Evolutionary conservation across 305 asterid species (phyloP).

Genomic region (Fraxinus sp.): DNA sequence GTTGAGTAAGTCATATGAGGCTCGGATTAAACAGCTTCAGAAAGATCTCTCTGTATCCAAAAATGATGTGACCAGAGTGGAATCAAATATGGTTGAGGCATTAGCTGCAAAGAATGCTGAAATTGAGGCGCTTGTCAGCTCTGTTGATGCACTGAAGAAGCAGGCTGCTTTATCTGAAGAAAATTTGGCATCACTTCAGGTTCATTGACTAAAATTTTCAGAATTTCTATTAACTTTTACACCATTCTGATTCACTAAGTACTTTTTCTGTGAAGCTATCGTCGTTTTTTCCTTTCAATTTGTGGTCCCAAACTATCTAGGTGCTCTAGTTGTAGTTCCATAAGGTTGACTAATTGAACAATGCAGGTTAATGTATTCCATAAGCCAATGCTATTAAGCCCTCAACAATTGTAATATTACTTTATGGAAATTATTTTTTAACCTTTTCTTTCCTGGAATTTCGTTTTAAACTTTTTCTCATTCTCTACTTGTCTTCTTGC

Average conservation of each 20-base stretch:
- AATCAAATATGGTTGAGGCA: conserved; percentile 83
- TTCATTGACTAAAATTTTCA: conserved; percentile 26
- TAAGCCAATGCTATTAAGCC: conserved; percentile 11
- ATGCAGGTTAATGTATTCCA: conserved; percentile 11
- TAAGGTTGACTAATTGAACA: conserved; percentile 10
- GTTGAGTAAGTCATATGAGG: conserved; percentile 80
- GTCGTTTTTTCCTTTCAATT: background rate
- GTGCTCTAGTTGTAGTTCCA: conserved; percentile 14
- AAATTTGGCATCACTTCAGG: conserved; percentile 89
- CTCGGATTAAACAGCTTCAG: conserved; percentile 76
- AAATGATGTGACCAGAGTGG: conserved; percentile 77
- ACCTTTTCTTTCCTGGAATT: background rate
- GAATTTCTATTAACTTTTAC: background rate
- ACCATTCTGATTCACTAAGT: conserved; percentile 15
- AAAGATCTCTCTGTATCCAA: conserved; percentile 70
- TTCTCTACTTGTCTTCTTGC: conserved; percentile 12
- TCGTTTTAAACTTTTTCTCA: background rate
- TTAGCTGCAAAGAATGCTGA: conserved; percentile 94
- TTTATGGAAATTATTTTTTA: conserved; percentile 6
- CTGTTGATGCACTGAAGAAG: conserved; percentile 79
- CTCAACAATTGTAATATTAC: background rate
- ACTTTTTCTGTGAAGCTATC: conserved; percentile 12
- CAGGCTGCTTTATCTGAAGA: conserved; percentile 93
- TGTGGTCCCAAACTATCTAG: conserved; percentile 18
- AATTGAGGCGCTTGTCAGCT: conserved; percentile 77